Base-by-base conservation (phyloP, 2,329 filamentous ascomycete species). In the Pyrenochaeta sp. region DNA sequence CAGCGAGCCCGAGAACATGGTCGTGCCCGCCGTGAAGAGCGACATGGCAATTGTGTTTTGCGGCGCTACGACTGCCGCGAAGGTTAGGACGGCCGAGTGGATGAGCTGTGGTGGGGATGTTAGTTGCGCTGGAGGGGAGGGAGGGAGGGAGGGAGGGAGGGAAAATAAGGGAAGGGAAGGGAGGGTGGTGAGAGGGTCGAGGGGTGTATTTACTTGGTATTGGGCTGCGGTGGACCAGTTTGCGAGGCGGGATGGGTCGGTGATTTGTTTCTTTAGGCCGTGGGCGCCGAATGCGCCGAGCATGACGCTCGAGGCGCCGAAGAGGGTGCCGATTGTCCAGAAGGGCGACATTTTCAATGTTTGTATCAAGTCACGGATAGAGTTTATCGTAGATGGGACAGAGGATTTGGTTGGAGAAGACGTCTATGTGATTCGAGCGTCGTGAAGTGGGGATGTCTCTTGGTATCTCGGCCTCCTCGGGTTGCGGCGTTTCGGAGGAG, bases 261-360 rank as follows among this genome's bases (percentile, higher is more conserved):
- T 61, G 60, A 86, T 82, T 53, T 74, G 73, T 46, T 78, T 78
- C 72, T 86, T 87, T 27, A 88, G 73, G 8, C 84, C 84, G 63
- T 88, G 85, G 9, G 84, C 83, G 23, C 85, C 85, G 67, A 88
- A 88, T 0, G 85, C 85, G 21, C 85, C 85, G 41, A 87, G 66
- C 11, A 74, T 75, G 35, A 88, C 84, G 61, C 80, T 79, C 4
- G 79, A 72, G 7, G 83, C 85, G 67, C 84, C 85, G 61, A 80
- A 84, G 38, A 87, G 65, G 60, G 81, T 84, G 48, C 82, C 84
- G 38, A 85, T 69, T 27, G 79, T 83, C 80, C 81, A 87, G 73
- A 83, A 83, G 28, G 71, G 64, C 5, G 69, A 61, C 68, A 72
- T 34, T 11, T 2, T 73, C n/a, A n/a, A n/a, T n/a, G n/a, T n/a